Percentiles rank a stretch among this genome's conserved stretches.
phyloP scores from a whole-genome alignment of 192 early-diverging fungal species.

The Kappamyces sp. region DNA sequence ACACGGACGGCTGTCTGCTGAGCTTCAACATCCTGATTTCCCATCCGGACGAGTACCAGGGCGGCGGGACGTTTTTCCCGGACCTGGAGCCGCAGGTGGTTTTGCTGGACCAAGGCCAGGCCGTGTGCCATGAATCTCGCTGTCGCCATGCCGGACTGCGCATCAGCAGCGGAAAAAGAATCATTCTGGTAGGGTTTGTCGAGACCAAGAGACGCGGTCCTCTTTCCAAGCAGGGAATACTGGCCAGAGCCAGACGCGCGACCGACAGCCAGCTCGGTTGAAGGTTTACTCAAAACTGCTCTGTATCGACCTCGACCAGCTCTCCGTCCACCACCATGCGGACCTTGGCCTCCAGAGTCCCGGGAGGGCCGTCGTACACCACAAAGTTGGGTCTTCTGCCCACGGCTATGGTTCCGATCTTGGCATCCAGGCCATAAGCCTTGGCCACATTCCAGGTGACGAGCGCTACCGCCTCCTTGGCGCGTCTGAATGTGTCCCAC shows the following conservation, averaged over 20 bases:
- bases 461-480: slow-evolving; percentile 60
- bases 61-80: slow-evolving; percentile 47
- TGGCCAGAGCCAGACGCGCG: too few species aligned
- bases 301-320: slow-evolving; percentile 17
- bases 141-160: slow-evolving; percentile 35
- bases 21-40: slow-evolving; percentile 50
- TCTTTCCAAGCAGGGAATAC: too few species aligned
- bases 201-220: slow-evolving; percentile 14
- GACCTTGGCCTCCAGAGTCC: slow-evolving; percentile 49
- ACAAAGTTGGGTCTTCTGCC: slow-evolving; percentile 42
- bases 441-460: slow-evolving; percentile 68
- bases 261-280: not conserved
- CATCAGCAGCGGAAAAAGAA: slow-evolving; percentile 32
- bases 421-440: slow-evolving; percentile 47
- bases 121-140: slow-evolving; percentile 41
- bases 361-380: slow-evolving; percentile 54
- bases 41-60: slow-evolving; percentile 36
- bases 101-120: slow-evolving; percentile 32
- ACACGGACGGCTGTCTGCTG: slow-evolving; percentile 52
- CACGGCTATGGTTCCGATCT: not conserved
- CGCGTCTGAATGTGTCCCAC: slow-evolving; percentile 17
- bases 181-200: slow-evolving; percentile 49
- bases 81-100: not conserved
- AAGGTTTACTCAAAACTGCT: slow-evolving; percentile 10
- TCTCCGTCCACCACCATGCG: slow-evolving; percentile 50